These are phyloP conservation scores for Apiospora aurea DNA, from an alignment of 2,329 filamentous ascomycete species.

Conservation along the genomic window DNA sequence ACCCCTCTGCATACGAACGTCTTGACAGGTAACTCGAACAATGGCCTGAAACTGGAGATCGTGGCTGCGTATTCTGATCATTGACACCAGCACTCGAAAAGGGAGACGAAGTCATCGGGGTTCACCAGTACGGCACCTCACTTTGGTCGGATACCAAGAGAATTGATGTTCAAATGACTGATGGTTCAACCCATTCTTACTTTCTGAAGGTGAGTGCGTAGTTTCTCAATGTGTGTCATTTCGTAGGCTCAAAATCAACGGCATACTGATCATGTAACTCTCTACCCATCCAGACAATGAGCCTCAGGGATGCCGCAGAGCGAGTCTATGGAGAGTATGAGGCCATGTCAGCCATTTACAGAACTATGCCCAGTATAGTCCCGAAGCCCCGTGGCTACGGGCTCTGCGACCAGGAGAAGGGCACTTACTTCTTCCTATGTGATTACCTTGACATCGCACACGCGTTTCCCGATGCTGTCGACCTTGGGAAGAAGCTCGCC, in stretches of 20 bases:
- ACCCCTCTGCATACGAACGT: neutral
- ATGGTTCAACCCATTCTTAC: neutral
- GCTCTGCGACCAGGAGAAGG: neutral
- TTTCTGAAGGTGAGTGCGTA: neutral
- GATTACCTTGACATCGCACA: conserved; percentile 28
- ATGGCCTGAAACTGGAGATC: neutral
- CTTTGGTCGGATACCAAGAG: conserved; percentile 22
- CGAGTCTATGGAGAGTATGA: conserved; percentile 30
- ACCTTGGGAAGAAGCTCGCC: conserved; percentile 32
- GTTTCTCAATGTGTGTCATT: neutral
- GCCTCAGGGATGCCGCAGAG: conserved; percentile 26
- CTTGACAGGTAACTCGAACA: neutral
- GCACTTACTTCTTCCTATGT: conserved; percentile 32
- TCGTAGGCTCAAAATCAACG: neutral
- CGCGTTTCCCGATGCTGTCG: conserved; percentile 30
- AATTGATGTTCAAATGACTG: neutral
- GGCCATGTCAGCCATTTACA: conserved; percentile 29
- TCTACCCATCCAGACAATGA: neutral
- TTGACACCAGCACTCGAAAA: conserved; percentile 22
- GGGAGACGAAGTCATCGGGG: conserved; percentile 25
- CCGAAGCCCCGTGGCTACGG: conserved; percentile 27
- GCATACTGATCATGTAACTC: neutral
- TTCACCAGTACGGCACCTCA: conserved; percentile 25
- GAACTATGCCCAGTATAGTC: conserved; percentile 28
- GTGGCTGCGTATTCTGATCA: neutral